phyloP scores from a whole-genome alignment of 139 green algal genomes.

The Ettlia oleoabundans region DNA sequence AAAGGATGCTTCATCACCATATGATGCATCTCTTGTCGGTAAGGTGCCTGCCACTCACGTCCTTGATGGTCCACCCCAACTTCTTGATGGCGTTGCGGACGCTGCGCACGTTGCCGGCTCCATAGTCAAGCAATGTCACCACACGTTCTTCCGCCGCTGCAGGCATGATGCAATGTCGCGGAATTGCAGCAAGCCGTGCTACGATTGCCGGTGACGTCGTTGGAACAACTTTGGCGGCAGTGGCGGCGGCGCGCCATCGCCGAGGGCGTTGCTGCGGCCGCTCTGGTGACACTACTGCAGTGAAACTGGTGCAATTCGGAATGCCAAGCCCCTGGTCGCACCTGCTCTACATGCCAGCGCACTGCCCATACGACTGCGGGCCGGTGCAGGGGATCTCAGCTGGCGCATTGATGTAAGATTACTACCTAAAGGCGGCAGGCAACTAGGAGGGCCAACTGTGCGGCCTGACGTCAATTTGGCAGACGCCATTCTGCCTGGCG shows the following conservation, averaged over 20 bases:
- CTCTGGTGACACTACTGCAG: too few species aligned
- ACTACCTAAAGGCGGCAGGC: neutral
- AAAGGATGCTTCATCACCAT: too few species aligned
- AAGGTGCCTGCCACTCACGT: too few species aligned
- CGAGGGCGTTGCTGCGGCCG: too few species aligned
- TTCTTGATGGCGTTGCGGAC: slow-evolving; percentile 95
- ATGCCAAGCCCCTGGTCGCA: neutral
- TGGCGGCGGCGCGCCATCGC: too few species aligned
- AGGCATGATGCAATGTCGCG: neutral
- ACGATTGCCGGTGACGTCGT: neutral
- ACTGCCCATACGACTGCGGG: neutral
- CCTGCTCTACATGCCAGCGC: slow-evolving; percentile 22
- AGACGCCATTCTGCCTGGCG: neutral
- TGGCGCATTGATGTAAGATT: neutral
- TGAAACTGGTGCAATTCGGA: neutral
- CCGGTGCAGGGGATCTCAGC: neutral
- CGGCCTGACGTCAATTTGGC: neutral
- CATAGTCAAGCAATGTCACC: slow-evolving; percentile 97
- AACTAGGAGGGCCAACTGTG: neutral
- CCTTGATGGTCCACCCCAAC: slow-evolving; percentile 90
- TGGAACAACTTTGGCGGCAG: neutral
- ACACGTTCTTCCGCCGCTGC: neutral
- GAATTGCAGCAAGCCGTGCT: neutral
- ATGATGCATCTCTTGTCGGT: too few species aligned
- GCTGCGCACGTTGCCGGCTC: slow-evolving; percentile 96